Evolutionary conservation across 169 alveolate species (phyloP), one percentile per base, ranked within the genome.

Genomic region (Plasmodium sp.): DNA sequence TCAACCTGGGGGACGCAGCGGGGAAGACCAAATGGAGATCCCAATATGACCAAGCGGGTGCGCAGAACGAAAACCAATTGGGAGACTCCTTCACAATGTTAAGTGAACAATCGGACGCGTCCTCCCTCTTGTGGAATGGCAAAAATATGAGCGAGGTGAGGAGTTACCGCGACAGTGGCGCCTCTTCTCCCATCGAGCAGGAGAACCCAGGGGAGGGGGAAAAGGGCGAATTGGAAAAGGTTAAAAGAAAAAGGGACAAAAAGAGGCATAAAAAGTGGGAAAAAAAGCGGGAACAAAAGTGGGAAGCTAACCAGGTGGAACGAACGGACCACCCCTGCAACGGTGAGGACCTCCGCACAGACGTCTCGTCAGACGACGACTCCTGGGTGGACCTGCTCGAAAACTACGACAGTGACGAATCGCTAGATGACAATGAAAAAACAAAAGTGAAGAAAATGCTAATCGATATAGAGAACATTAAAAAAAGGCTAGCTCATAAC

Each of bases 351-450:
- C 77, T 7, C 5, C 91, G 14, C 12, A 58, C 12, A 5, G 10
- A 56, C 2, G n/a, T 77, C 9, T 81, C 91, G 18, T 90, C 94
- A n/a, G 88, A 79, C 48, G n/a, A n/a, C n/a, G 94, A 90, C 9
- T 90, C 94, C 9, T 90, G 94, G 94, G 82, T 71, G 12, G 94
- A 90, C 31, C 27, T 90, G 54, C 18, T 90, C 36, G 94, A 90
- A 81, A 74, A 90, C 34, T 90, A 90, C 36, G 94, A 90, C 10
- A 90, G 92, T 39, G 92, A 90, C 83, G 94, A 79, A 81, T 90
- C 94, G 12, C 36, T 90, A 18, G 94, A 90, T 81, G 94, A 81
- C 39, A 48, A 62, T 45, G 94, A 90, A 39, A 90, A 90, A 72
- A 62, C 22, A 14, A 45, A 90, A 31, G 94, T 90, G n/a, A 22